Conservation (phyloP, 106 monocot species). For the Acorus calamus region DNA sequence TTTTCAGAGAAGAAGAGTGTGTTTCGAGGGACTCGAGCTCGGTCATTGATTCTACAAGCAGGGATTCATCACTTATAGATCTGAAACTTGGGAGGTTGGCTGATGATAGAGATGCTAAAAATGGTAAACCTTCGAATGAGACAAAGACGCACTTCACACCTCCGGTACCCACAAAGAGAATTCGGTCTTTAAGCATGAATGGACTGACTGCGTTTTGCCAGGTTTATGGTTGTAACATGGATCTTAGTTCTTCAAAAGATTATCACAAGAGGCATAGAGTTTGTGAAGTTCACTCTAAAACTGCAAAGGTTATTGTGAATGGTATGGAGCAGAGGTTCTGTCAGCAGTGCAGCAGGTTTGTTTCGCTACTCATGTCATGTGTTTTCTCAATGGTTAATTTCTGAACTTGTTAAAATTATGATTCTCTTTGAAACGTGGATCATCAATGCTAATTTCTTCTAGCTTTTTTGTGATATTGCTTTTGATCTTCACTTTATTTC, state of each 20-base stretch:
- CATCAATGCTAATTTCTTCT: too few species aligned
- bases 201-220: conserved; percentile 5
- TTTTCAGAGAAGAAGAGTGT: background rate
- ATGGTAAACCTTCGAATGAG: background rate
- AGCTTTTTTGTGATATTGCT: too few species aligned
- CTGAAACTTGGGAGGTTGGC: conserved; percentile 8
- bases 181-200: conserved; percentile 1
- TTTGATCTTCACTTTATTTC: too few species aligned
- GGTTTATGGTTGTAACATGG: conserved; percentile 10
- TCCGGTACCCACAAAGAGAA: conserved; percentile 2
- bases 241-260: conserved; percentile 11
- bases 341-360: too few species aligned
- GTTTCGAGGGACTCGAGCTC: conserved; percentile 1
- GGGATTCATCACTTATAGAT: conserved; percentile 8
- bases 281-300: too few species aligned
- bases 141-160: background rate
- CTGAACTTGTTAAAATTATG: too few species aligned
- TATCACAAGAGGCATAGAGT: conserved; percentile 6
- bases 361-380: too few species aligned
- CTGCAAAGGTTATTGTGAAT: too few species aligned
- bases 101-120: conserved; percentile 3
- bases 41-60: background rate
- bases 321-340: too few species aligned
- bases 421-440: too few species aligned
- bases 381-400: too few species aligned